Evolutionary conservation across 2,329 filamentous ascomycete genomes (phyloP), one percentile per base, ranked within the genome.

Genomic region (Botryotinia narcissicola): DNA sequence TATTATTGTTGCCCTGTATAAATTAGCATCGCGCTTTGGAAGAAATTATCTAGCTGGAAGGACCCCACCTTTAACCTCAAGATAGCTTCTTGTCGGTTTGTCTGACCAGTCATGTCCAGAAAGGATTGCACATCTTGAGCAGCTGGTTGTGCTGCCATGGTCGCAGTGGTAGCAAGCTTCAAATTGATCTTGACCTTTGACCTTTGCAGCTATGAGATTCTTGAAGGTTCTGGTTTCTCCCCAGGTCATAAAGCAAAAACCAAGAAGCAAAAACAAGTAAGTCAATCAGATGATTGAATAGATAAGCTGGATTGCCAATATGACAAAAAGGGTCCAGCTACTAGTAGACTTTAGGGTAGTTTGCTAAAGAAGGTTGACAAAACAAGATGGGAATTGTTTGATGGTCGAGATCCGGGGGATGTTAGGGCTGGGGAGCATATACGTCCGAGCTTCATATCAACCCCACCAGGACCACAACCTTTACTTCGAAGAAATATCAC

Each of bases 1-100:
- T 84, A 62, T 85, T 83, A 51, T 82, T 83, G 75, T 88, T 85
- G 51, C 80, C 81, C 83, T 85, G 42, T 51, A 29, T n/a, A 57
- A 5, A 51, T 80, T 54, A 79, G 77, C 75, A 66, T 29, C 8
- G 29, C 40, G 10, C 29, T 40, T 29, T 32, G 16, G 12, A 16
- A n/a, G 22, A 16, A 44, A 32, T 40, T 25, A n/a, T 69, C 18
- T 69, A 40, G 8, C 37, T 18, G 7, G 37, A 48, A 25, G 16
- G 32, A 35, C 42, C 42, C 62, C 42, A 73, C 71, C 63, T 73
- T 73, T 32, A 73, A 42, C 42, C 71, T 69, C 35, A 40, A 64
- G 25, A 73, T 68, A 44, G 66, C 71, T n/a, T 73, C 71, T 69
- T 60, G 61, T 46, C 71, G 40, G 25, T 69, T 59, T 57, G 61